Percentiles rank a stretch among this genome's conserved stretches.
Conservation (phyloP, 805 yeast species). For the Kazachstania bromeliacearum region DNA sequence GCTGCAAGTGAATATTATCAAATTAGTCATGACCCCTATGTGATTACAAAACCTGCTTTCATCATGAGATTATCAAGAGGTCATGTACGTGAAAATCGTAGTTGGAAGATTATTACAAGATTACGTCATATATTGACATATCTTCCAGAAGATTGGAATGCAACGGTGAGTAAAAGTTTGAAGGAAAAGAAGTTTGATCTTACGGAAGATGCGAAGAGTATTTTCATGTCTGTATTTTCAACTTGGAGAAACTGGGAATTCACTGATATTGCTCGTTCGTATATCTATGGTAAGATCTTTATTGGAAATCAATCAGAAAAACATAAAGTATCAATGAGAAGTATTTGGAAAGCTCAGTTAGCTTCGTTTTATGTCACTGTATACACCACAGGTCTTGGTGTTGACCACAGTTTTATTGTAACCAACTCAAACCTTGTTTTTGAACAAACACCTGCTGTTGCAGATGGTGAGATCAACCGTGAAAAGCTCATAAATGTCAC, state of each 20-base stretch:
- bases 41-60: conserved; percentile 80
- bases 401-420: conserved; percentile 19
- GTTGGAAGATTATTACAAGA: conserved; percentile 81
- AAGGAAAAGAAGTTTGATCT: conserved; percentile 32
- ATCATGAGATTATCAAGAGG: conserved; percentile 59
- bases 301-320: conserved; percentile 13
- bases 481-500: conserved; percentile 17
- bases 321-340: conserved; percentile 8
- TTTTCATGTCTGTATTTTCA: conserved; percentile 50
- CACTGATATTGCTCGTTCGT: conserved; percentile 47
- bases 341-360: conserved; percentile 11
- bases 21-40: conserved; percentile 78
- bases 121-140: conserved; percentile 61
- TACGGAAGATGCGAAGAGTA: conserved; percentile 43
- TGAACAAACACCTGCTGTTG: conserved; percentile 12
- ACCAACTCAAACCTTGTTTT: conserved; percentile 14
- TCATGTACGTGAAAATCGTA: conserved; percentile 70
- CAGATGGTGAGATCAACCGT: conserved; percentile 6
- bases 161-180: conserved; percentile 15
- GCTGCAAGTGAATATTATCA: conserved; percentile 40
- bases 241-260: conserved; percentile 93
- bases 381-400: conserved; percentile 16
- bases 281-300: conserved; percentile 45
- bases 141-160: conserved; percentile 47
- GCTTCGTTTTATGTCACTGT: conserved; percentile 20